Evolutionary conservation across 768 basidiomycete genomes (phyloP), one percentile per base, ranked within the genome.

Genomic region (Suillus bovinus): DNA sequence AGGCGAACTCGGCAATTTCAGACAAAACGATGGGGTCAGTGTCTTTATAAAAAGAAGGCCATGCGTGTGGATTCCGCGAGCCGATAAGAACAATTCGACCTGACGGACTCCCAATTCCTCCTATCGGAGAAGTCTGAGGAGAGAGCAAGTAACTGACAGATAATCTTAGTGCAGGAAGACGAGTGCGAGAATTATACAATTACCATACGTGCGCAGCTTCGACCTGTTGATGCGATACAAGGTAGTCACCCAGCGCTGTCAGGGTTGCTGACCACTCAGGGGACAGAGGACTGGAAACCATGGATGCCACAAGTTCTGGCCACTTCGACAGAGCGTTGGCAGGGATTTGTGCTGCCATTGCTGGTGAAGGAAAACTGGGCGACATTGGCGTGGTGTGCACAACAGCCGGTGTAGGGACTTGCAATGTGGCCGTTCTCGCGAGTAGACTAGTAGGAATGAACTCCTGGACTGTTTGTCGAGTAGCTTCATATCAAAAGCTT

Each of bases 161-260:
- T 13, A 62, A 20, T 6, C 22, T 72, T 59, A 66, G 44, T 42
- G 13, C 17, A 20, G 13, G 27, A 46, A 54, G 31, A 52, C 34
- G 29, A 34, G 20, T 63, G 7, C 22, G n/a, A 49, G 33, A 8
- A 34, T 27, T 41, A 29, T 60, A 36, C 13, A 78, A 88, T 65
- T 69, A 98, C 96, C 97, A 99, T 62, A 81, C 86, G 79, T 99
- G 96, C 27, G 94, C 94, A 20, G 95, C 94, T 67, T 95, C 90
- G 10, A 85, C 75, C 77, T 91, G 87, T 38, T 89, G 82, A 66
- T 89, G 86, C 5, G 84, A 78, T 16, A 79, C 72, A n/a, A 99
- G 80, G 66, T 85, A 86, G 70, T 96, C 93, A 42, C 95, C 96
- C 1, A 99, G 82, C 16, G 90, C 84, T 33, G 93, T 91, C 60